phyloP scores from a whole-genome alignment of 2,329 filamentous ascomycete species.

The Phaeosphaeriaceae sp. region DNA sequence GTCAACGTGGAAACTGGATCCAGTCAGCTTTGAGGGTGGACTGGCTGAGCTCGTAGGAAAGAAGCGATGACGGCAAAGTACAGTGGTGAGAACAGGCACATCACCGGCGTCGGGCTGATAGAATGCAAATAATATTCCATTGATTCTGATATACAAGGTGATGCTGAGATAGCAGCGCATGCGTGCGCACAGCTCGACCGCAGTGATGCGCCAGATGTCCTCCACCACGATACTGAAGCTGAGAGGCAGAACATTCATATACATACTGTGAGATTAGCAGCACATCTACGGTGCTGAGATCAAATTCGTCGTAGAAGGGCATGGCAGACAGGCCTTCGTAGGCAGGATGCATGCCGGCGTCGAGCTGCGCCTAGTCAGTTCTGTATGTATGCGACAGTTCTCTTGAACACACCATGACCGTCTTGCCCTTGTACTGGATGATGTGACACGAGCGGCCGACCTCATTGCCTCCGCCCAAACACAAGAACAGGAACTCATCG shows the following conservation, averaged over 20 bases:
- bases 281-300: conserved; percentile 95
- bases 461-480: conserved; percentile 93
- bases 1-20: conserved; percentile 88
- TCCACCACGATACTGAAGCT: conserved; percentile 22
- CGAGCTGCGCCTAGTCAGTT: conserved; percentile 68
- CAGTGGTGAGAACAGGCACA: conserved; percentile 35
- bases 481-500: conserved; percentile 93
- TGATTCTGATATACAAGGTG: conserved; percentile 48
- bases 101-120: conserved; percentile 45
- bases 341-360: conserved; percentile 95
- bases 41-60: conserved; percentile 1
- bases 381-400: neutral
- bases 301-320: conserved; percentile 98
- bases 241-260: conserved; percentile 25
- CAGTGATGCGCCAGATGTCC: conserved; percentile 40
- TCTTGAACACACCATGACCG: conserved; percentile 81
- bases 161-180: conserved; percentile 25
- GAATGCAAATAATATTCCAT: conserved; percentile 50
- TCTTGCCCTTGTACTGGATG: conserved; percentile 98
- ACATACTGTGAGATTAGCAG: conserved; percentile 99
- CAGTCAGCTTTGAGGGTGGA: conserved; percentile 24
- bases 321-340: conserved; percentile 93
- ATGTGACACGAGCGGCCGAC: conserved; percentile 97
- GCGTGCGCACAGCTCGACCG: conserved; percentile 34
- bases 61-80: conserved; percentile 19